Percentiles rank a stretch among this genome's conserved stretches.
These are phyloP conservation scores for Thelonectria olida DNA, from an alignment of 2,329 filamentous ascomycete species.

Conservation along the genomic window DNA sequence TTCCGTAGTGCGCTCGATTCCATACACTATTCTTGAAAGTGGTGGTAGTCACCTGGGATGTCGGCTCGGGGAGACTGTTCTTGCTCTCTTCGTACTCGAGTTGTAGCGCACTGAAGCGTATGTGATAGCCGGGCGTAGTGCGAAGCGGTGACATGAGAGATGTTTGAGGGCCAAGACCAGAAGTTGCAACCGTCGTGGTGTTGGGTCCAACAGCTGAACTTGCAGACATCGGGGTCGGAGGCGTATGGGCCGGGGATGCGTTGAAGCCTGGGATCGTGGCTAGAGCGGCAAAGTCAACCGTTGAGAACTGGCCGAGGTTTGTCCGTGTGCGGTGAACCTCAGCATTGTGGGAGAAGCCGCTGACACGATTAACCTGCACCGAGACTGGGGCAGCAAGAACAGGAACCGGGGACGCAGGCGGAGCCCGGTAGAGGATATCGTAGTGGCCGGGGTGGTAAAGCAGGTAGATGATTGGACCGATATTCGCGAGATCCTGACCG, in stretches of 20 bases:
- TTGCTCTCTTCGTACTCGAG: slow-evolving; percentile 60
- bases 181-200: slow-evolving; percentile 29
- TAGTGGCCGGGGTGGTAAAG: slow-evolving; percentile 85
- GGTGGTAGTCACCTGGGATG: slow-evolving; percentile 59
- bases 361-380: slow-evolving; percentile 64
- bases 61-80: slow-evolving; percentile 55
- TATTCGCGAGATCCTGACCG: slow-evolving; percentile 50
- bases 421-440: slow-evolving; percentile 84
- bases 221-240: slow-evolving; percentile 45
- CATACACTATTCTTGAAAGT: slow-evolving; percentile 74
- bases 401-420: slow-evolving; percentile 35
- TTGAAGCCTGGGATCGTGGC: slow-evolving; percentile 59
- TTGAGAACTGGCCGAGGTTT: slow-evolving; percentile 53
- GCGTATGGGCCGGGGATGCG: slow-evolving; percentile 42
- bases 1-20: slow-evolving; percentile 74
- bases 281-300: slow-evolving; percentile 54
- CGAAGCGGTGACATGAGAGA: too few species aligned
- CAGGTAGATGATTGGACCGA: slow-evolving; percentile 64
- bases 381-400: slow-evolving; percentile 41
- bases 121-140: slow-evolving; percentile 42
- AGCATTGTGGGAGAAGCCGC: slow-evolving; percentile 56
- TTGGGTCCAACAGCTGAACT: slow-evolving; percentile 29
- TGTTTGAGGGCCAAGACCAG: slow-evolving; percentile 24
- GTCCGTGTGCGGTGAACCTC: slow-evolving; percentile 51
- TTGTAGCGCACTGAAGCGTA: slow-evolving; percentile 61